Evolutionary conservation across 371 early-diverging fungal genomes (phyloP).

Genomic region (Rhizomucor miehei): DNA sequence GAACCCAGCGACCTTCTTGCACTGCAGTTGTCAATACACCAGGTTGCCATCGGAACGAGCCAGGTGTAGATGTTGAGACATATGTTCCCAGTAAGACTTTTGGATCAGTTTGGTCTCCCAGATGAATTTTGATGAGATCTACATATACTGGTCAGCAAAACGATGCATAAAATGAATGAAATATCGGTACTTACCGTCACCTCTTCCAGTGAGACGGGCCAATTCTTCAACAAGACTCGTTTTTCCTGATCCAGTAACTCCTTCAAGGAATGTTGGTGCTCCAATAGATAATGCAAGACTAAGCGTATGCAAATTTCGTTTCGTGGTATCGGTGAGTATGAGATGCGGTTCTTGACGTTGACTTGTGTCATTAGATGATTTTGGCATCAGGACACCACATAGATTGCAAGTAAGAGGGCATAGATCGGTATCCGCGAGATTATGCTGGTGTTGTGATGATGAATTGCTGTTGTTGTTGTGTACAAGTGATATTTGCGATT

Average conservation of each 20-base stretch:
- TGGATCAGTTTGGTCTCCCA: slow-evolving; percentile 98
- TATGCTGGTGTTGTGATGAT: slow-evolving; percentile 5
- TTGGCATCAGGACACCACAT: slow-evolving; percentile 62
- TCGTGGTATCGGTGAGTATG: slow-evolving; percentile 74
- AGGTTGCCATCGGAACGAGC: slow-evolving; percentile 93
- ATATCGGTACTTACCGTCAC: slow-evolving; percentile 21
- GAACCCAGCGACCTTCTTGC: slow-evolving; percentile 94
- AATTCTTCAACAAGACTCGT: slow-evolving; percentile 91
- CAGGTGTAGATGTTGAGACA: slow-evolving; percentile 90
- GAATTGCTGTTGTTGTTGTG: slow-evolving; percentile 25
- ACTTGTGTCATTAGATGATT: slow-evolving; percentile 18
- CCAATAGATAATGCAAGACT: slow-evolving; percentile 84
- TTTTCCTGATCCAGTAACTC: slow-evolving; percentile 95
- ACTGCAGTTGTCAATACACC: slow-evolving; percentile 98
- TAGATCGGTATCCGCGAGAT: slow-evolving; percentile 43
- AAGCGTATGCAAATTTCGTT: slow-evolving; percentile 69
- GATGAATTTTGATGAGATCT: slow-evolving; percentile 93
- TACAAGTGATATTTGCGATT: slow-evolving; percentile 31
- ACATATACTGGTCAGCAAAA: neutral
- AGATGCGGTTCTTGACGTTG: slow-evolving; percentile 40
- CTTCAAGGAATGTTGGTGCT: slow-evolving; percentile 90
- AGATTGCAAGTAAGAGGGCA: slow-evolving; percentile 59
- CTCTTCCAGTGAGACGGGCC: slow-evolving; percentile 72
- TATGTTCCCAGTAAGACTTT: slow-evolving; percentile 97
- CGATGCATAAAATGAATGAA: neutral